Evolutionary conservation across 805 yeast species (phyloP), one percentile per base, ranked within the genome.

Genomic region (Spathaspora arborariae): DNA sequence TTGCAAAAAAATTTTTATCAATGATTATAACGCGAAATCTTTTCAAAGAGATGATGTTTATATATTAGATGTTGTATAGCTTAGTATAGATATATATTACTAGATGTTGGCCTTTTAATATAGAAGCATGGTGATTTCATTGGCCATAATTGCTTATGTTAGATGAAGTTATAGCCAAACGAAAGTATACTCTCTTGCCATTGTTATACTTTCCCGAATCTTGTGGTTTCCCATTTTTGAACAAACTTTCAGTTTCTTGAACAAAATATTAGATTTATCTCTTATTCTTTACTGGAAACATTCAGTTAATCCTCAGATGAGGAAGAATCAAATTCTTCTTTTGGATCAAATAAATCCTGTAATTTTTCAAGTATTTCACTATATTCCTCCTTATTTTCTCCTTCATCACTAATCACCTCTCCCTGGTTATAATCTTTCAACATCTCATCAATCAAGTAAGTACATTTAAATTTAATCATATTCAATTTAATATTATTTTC

Each of bases 401-500:
- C 45, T 21, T 18, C 11, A 5, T 16, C 45, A 22, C 5, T 30
- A 35, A 39, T 22, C 19, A 8, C 16, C 7, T 24, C 22, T 11
- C 33, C 36, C 3, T 19, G 13, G 15, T 26, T 20, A 9, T 9
- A 20, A 13, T 15, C 19, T 4, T n/a, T 20, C 11, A 22, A 24
- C 15, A 40, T 27, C 19, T 20, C 39, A 7, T 45, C 40, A 15
- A 34, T 35, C 15, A 41, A 18, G 5, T 21, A 21, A 13, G 45
- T 42, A 10, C 48, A 43, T 39, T 53, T 45, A 8, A 49, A 50
- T 45, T 53, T 53, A 24, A 49, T 33, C n/a, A 51, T 35, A 38
- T 39, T 49, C 18, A 56, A 42, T 26, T 56, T 55, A 16, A 40
- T 41, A 43, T 58, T 58, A 22, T 51, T 53, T 20, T 37, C 42